A percentile compares a stretch with the other conserved stretches of the same genome.
phyloP scores from a whole-genome alignment of 2,329 filamentous ascomycete genomes.

The Cladosporium sp. region DNA sequence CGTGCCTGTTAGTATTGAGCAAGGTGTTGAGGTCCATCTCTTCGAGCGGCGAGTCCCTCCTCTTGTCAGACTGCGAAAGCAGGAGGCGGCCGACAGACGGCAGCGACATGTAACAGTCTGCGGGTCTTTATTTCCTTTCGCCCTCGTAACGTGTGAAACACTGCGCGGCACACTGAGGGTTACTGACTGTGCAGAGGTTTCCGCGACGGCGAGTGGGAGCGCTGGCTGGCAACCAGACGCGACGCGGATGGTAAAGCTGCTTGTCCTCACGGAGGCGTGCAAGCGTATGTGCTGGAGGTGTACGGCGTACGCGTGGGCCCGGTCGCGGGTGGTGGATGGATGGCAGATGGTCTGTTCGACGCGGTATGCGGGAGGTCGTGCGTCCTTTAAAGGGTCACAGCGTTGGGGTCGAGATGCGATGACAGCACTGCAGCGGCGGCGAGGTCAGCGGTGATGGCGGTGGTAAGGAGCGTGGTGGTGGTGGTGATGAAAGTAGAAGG shows the following conservation, averaged over 20 bases:
- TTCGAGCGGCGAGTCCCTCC: slow-evolving; percentile 33
- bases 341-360: slow-evolving; percentile 22
- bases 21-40: slow-evolving; percentile 34
- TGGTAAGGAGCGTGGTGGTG: slow-evolving; percentile 8
- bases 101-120: slow-evolving; percentile 24
- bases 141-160: slow-evolving; percentile 7
- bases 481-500: background rate
- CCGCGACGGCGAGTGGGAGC: slow-evolving; percentile 16
- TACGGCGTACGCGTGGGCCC: slow-evolving; percentile 15
- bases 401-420: slow-evolving; percentile 11
- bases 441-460: slow-evolving; percentile 6
- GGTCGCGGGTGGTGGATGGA: slow-evolving; percentile 15
- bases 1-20: slow-evolving; percentile 35
- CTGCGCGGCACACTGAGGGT: slow-evolving; percentile 8
- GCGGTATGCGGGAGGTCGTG: slow-evolving; percentile 24
- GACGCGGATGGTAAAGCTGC: slow-evolving; percentile 16
- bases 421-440: slow-evolving; percentile 12
- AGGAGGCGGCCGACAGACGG: slow-evolving; percentile 29
- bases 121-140: background rate
- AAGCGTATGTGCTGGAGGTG: slow-evolving; percentile 9
- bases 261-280: slow-evolving; percentile 7
- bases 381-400: slow-evolving; percentile 24
- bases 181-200: slow-evolving; percentile 26
- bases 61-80: slow-evolving; percentile 27
- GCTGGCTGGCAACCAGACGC: slow-evolving; percentile 18